Percentiles rank a stretch among this genome's conserved stretches.
Conservation (phyloP, 257 asterid species). For the Primulina huaijiensis region DNA sequence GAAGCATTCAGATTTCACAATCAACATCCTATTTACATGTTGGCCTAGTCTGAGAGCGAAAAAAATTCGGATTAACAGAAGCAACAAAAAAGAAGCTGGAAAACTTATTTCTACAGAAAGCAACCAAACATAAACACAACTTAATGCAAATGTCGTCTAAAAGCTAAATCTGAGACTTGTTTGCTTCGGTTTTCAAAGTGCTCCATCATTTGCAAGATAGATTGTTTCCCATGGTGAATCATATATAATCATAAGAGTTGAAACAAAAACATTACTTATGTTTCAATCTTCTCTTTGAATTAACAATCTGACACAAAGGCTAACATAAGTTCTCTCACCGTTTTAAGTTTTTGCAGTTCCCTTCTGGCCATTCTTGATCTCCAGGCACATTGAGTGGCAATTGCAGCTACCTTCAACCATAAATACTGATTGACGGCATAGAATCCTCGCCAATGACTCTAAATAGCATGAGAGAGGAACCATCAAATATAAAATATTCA, state of each 20-base stretch:
- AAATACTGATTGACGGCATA: constrained; percentile 35
- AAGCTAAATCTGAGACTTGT: not conserved
- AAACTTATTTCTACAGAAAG: not conserved
- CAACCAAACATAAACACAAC: constrained; percentile 2
- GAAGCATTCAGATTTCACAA: constrained; percentile 1
- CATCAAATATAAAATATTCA: constrained; percentile 20
- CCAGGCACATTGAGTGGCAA: constrained; percentile 59
- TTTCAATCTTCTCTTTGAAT: not conserved
- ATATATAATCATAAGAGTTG: not conserved
- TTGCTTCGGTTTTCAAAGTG: not conserved
- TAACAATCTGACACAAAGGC: constrained; percentile 4
- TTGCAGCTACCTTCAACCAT: constrained; percentile 52
- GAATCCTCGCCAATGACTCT: constrained; percentile 52
- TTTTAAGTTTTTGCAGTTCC: constrained; percentile 58
- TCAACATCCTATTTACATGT: constrained; percentile 6
- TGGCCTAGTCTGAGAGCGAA: constrained; percentile 1
- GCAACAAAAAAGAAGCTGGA: not conserved
- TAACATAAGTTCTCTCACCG: constrained; percentile 41
- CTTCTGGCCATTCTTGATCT: constrained; percentile 47
- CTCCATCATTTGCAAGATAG: not conserved
- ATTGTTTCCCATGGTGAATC: not conserved
- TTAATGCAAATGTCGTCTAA: not conserved
- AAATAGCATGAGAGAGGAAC: constrained; percentile 17
- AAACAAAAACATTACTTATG: not conserved
- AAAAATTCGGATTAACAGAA: not conserved